phyloP scores from a whole-genome alignment of 768 basidiomycete genomes.

The Tephrocybe sp. region DNA sequence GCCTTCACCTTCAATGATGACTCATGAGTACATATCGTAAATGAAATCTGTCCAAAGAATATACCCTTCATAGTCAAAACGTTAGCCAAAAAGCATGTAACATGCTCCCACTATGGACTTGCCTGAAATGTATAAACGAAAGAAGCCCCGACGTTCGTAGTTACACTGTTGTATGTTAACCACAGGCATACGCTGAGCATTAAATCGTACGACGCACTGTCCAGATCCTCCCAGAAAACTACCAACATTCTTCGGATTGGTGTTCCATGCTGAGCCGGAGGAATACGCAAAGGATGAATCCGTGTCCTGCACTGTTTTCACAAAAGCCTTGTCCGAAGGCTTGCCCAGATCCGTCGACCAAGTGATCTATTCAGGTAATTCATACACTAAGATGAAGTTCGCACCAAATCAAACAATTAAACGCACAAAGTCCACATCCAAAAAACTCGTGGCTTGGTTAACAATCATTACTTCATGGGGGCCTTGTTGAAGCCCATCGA shows the following conservation, averaged over 20 bases:
- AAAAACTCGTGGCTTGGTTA: conserved; percentile 24
- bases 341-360: conserved; percentile 30
- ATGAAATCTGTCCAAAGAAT: too few species aligned
- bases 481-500: conserved; percentile 29
- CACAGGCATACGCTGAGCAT: neutral
- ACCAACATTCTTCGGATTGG: conserved; percentile 29
- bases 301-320: conserved; percentile 31
- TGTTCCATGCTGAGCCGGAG: conserved; percentile 29
- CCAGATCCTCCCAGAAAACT: conserved; percentile 42
- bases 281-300: conserved; percentile 39
- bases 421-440: conserved; percentile 53
- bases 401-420: neutral
- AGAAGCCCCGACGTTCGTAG: conserved; percentile 29
- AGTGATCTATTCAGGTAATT: conserved; percentile 33
- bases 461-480: conserved; percentile 38
- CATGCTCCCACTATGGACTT: conserved; percentile 7
- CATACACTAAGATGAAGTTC: too few species aligned
- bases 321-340: conserved; percentile 22
- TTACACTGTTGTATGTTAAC: conserved; percentile 26
- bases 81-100: neutral
- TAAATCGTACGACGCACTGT: conserved; percentile 27
- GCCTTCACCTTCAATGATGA: conserved; percentile 33
- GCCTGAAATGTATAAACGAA: conserved; percentile 41
- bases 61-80: neutral
- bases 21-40: too few species aligned